phyloP scores from a whole-genome alignment of 176 grass and related monocot species.

The Alloteropsis semialata region DNA sequence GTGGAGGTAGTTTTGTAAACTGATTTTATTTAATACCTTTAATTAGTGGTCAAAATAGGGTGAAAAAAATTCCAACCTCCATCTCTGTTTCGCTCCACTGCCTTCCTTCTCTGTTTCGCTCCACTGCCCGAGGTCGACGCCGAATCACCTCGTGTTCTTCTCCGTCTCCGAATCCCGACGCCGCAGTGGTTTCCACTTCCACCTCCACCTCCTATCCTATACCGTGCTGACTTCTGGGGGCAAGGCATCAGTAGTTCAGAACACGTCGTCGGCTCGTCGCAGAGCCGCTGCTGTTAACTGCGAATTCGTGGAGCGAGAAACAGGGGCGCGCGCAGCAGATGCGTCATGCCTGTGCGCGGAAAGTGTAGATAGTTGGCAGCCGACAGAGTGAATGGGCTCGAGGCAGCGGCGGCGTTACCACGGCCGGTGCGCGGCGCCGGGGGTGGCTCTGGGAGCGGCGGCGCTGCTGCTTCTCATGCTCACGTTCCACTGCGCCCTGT shows the following conservation, averaged over 20 bases:
- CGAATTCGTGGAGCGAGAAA: background rate
- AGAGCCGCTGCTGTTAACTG: background rate
- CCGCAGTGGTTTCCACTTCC: background rate
- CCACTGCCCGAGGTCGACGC: background rate
- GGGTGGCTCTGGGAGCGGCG: constrained; percentile 22
- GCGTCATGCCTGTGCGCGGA: background rate
- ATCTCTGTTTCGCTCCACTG: background rate
- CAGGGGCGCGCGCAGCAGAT: background rate
- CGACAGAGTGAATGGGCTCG: constrained; percentile 17
- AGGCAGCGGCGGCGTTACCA: constrained; percentile 28
- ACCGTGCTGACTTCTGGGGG: background rate
- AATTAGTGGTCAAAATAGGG: too few relatives aligned
- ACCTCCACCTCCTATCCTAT: background rate
- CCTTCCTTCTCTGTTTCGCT: background rate
- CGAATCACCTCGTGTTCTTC: constrained; percentile 4
- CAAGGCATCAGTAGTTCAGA: background rate
- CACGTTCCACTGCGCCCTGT: constrained; percentile 43
- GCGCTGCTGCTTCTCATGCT: constrained; percentile 40
- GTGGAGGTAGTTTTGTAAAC: too few relatives aligned
- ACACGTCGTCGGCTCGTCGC: too few relatives aligned
- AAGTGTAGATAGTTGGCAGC: background rate
- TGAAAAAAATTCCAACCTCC: too few relatives aligned
- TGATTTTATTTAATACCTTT: too few relatives aligned
- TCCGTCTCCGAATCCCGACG: constrained; percentile 10
- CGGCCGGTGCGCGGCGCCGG: constrained; percentile 31